Evolutionary conservation across 768 basidiomycete species (phyloP), one percentile per base, ranked within the genome.

Genomic region (Cystobasidium ongulense): DNA sequence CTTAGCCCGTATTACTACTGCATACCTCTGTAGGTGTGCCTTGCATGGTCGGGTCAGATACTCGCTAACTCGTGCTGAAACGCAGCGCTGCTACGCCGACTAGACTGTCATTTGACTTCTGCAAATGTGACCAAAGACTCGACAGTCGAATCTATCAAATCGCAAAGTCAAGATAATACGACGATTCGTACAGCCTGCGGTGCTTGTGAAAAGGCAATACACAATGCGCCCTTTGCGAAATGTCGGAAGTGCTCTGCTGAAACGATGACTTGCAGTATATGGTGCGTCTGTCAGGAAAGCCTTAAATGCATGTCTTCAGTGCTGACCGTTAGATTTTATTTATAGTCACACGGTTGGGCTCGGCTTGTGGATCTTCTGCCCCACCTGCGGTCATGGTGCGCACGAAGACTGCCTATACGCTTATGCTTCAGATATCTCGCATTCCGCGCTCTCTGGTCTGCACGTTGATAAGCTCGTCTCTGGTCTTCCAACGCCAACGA

Each of bases 121-220:
- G 52, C 68, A 21, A 71, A 36, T 5, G 18, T 71, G 15, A 59
- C 4, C 25, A 71, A 71, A 23, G n/a, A 23, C 2, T 36, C 54
- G 29, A 29, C 53, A 1, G 35, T 41, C 18, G 68, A 71, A 15
- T 35, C 33, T n/a, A n/a, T 71, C n/a, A 46, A 54, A 18, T 35
- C 29, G 21, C 53, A 54, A 59, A 71, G 68, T 29, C 68, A 71
- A 36, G 68, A 57, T 17, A 59, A 71, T 18, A 71, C 68, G 13
- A 71, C 68, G 15, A 52, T 71, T 17, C 68, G 43, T 71, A 71
- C 68, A 7, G 68, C 68, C n/a, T 71, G 68, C 25, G 68, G 68
- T 38, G 33, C 15, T 29, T 71, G 68, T 29, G 53, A 71, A 53
- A 52, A 54, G 17, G 54, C 46, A 18, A 33, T 71, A 36, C 53